Base-by-base conservation (phyloP, 345 rosid species). In the Gynandropsis gynandra region DNA sequence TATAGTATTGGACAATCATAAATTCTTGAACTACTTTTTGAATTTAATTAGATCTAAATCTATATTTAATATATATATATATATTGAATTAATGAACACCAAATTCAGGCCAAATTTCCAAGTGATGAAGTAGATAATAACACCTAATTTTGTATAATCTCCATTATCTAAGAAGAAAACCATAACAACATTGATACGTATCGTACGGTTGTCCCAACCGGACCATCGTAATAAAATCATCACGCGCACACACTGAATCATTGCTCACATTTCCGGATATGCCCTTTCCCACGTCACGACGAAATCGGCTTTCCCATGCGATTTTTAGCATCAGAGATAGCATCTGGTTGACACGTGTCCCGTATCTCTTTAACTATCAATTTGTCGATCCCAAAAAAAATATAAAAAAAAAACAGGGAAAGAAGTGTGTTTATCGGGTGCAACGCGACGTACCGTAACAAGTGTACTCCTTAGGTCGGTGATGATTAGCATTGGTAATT, bases 371-470 rank as follows among this genome's bases (percentile, higher is more conserved):
- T 33, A n/a, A 18, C 0, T 36, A 20, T 18, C n/a, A n/a, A n/a
- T 24, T 60, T 9, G 39, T 32, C 33, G 42, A 62, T 62, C 64
- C 64, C 70, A 52, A 46, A 65, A 56, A 51, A 56, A 40, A 33
- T 33, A 17, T 31, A 42, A 37, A 37, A 14, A 18, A 20, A 19
- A 1, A 0, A 17, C 52, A 45, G 1, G n/a, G n/a, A 9, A 11
- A 18, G 8, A 1, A 45, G 31, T 0, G 20, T 18, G 48, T 42
- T 54, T 64, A 57, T 64, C 46, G 61, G 37, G 56, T 66, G 61
- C 42, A 53, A 24, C 65, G 55, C 70, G 16, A 59, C 65, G 70
- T 59, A 58, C 55, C 64, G 70, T 66, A 47, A 52, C 44, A 52
- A 57, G 20, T 0, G 10, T 36, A 12, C 32, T 31, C 42, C 16